Base-by-base conservation (phyloP, 2,329 filamentous ascomycete genomes). In the Colletotrichum aenigma region DNA sequence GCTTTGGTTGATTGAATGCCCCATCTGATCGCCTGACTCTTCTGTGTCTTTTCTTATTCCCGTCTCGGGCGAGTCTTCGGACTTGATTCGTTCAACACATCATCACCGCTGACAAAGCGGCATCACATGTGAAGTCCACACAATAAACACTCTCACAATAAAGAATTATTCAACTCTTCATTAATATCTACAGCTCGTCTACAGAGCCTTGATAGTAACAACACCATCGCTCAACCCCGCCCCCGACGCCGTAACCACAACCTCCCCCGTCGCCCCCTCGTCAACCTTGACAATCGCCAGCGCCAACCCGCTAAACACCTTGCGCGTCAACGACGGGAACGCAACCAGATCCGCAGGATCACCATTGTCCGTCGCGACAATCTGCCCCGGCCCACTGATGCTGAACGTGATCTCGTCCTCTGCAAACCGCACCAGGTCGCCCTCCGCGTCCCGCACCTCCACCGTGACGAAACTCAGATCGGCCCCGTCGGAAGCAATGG, bases 281-380 rank as follows among this genome's bases (percentile, higher is more conserved):
- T 80, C 79, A 8, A 82, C 79, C 8, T 80, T 79, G 6, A 88
- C 82, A 70, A 88, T 85, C 6, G 83, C 85, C 24, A 88, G 80
- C 1, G 84, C 84, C 6, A 84, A 79, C 1, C 87, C 87, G 38
- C 81, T 83, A 68, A 86, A 87, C 0, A 86, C 86, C 55, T 85
- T 85, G 16, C 87, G 82, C 38, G 80, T 81, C 9, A 77, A 76
- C 4, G 83, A 85, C 1, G 85, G 84, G 77, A 89, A 89, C 2
- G 84, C 78, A 3, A 81, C 84, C 78, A 87, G 82, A 72, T 89
- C 87, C 2, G 85, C 81, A 6, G 86, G 86, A 70, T 89, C 84
- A 2, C 89, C 89, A 68, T 90, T 90, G 66, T 91, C 88, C 0
- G 89, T 91, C 1, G 87, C 81, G 3, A 88, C 83, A 58, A 91